Base-by-base conservation (phyloP, 371 early-diverging fungal genomes). In the Circinella minor region DNA sequence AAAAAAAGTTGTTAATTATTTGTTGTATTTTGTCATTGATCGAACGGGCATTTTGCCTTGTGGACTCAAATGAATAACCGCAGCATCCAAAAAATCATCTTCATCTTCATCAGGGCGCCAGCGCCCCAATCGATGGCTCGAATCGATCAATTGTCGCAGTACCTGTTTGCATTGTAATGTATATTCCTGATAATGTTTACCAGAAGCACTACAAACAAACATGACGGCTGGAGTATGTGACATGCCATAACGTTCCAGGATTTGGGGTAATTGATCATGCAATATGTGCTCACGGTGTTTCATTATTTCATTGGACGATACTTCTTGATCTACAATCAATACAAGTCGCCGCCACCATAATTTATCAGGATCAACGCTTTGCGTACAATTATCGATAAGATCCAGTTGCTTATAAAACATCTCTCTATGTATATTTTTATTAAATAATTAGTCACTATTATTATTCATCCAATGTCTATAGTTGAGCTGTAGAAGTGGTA, bases 91-190 rank as follows among this genome's bases (percentile, higher is more conserved):
- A 34, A 57, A 57, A 3, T 66, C 66, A 13, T 66, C 66, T 34
- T 66, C 66, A 59, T 66, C 66, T 17, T 69, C 67, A 36, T 71
- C 67, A 4, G 71, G 61, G 27, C 66, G 66, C 49, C 71, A 65
- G 60, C 71, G 71, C 27, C 62, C 65, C 17, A 55, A 47, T 13
- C 57, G 47, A 39, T 67, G 67, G 6, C 55, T 62, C 38, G 63
- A 20, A 55, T 57, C 57, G 17, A 67, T 59, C 20, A 55, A 39
- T 47, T 67, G 39, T n/a, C 43, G 67, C 27, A 71, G 46, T 36
- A 67, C 63, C n/a, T 71, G 61, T 13, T 51, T 59, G 59, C 71
- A 71, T 36, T 66, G 62, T 1, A n/a, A 14, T 36, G 46, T 38
- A 57, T 71, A 71, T 17, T 61, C 37, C 15, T 36, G 36, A 48